These are phyloP conservation scores for Porogramme epimiltina DNA, from an alignment of 1,284 basidiomycete genomes.

Conservation along the genomic window DNA sequence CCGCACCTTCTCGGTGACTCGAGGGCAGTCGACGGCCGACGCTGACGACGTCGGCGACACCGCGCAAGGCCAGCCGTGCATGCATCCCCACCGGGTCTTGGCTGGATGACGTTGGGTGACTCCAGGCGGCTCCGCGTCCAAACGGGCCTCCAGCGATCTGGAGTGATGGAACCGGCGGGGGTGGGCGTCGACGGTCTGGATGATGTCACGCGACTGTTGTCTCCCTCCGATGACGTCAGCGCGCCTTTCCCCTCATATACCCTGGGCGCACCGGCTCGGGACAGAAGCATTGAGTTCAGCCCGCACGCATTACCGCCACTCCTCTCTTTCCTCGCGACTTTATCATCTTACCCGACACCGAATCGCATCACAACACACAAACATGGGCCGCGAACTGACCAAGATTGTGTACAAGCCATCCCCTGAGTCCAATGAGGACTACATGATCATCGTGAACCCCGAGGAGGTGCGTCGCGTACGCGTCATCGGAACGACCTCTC, in stretches of 20 bases:
- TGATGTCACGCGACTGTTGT: constrained; percentile 23
- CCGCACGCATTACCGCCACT: constrained; percentile 4
- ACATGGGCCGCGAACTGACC: constrained; percentile 44
- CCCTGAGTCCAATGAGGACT: constrained; percentile 70
- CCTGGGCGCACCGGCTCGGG: neutral
- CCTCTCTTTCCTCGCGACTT: neutral
- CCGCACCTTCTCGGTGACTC: too few relatives aligned
- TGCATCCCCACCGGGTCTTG: too few relatives aligned
- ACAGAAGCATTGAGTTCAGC: constrained; percentile 1
- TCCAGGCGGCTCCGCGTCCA: too few relatives aligned
- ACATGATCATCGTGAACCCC: constrained; percentile 66
- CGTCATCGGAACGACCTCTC: constrained; percentile 1
- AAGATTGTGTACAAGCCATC: constrained; percentile 81
- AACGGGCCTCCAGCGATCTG: too few relatives aligned
- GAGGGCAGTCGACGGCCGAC: too few relatives aligned
- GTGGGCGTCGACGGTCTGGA: constrained; percentile 19
- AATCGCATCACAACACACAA: constrained; percentile 3
- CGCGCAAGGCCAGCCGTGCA: too few relatives aligned
- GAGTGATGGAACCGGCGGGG: constrained; percentile 6
- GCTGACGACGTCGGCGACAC: too few relatives aligned
- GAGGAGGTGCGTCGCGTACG: constrained; percentile 51
- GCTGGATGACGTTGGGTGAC: too few relatives aligned
- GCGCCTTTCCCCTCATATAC: constrained; percentile 18
- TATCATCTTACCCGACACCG: constrained; percentile 4
- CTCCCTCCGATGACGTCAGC: constrained; percentile 17